These are phyloP conservation scores for Exserohilum turcica DNA, from an alignment of 2,329 filamentous ascomycete genomes.

Conservation along the genomic window DNA sequence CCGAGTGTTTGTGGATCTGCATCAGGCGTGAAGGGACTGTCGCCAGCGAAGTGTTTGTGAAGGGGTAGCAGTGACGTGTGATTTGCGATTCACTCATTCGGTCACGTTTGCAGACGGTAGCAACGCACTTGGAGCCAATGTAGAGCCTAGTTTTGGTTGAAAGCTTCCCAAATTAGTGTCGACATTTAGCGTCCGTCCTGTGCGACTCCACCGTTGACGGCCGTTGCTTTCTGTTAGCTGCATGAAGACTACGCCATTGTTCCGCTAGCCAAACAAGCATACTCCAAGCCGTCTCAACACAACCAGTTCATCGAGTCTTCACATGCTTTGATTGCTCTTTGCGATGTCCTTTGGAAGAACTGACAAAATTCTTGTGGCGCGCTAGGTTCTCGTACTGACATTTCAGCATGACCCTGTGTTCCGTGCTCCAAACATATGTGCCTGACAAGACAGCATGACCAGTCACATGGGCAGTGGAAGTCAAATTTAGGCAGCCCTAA, in stretches of 20 bases:
- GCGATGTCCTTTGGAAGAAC: neutral
- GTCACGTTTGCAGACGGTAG: neutral
- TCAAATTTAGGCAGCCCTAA: no score
- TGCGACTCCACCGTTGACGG: neutral
- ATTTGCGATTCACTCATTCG: constrained; percentile 3
- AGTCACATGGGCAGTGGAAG: no score
- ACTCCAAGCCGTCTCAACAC: neutral
- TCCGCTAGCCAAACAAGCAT: neutral
- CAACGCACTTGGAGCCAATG: no score
- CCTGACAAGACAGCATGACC: no score
- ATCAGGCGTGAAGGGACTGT: neutral
- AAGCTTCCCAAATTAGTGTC: neutral
- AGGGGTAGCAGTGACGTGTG: neutral
- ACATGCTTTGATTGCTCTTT: no score
- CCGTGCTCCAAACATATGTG: no score
- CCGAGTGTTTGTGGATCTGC: neutral
- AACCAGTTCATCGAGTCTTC: neutral
- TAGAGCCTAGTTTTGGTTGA: neutral
- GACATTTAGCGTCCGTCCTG: neutral
- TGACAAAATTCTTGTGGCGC: no score
- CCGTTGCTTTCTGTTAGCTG: neutral
- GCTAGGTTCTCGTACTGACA: no score
- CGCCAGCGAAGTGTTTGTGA: constrained; percentile 5
- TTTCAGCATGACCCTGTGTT: no score
- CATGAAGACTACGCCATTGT: neutral